Conservation (phyloP, 208 protist species). For the Balamuthia mandrillaris region DNA sequence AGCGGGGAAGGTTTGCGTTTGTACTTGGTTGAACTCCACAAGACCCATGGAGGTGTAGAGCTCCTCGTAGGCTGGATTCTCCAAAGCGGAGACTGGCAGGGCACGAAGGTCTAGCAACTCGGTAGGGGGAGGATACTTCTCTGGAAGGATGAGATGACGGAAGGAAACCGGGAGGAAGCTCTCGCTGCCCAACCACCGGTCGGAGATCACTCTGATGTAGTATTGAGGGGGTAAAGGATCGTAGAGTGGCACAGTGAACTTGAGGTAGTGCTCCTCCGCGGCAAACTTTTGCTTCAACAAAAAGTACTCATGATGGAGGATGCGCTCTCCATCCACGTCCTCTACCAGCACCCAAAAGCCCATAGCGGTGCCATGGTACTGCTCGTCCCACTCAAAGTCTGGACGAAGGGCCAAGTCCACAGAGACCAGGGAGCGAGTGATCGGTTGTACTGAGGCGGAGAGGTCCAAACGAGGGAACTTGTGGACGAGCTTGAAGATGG, state of each 20-base stretch:
- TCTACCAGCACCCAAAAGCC: slow-evolving; percentile 93
- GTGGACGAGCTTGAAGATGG: slow-evolving; percentile 84
- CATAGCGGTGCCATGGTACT: slow-evolving; percentile 82
- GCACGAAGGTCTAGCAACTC: slow-evolving; percentile 85
- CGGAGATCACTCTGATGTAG: slow-evolving; percentile 78
- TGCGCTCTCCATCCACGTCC: slow-evolving; percentile 85
- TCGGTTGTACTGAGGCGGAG: slow-evolving; percentile 87
- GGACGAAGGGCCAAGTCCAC: slow-evolving; percentile 92
- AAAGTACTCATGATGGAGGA: slow-evolving; percentile 96
- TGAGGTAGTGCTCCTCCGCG: slow-evolving; percentile 75
- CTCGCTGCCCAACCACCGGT: slow-evolving; percentile 73
- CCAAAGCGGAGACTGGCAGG: slow-evolving; percentile 64
- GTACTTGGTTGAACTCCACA: slow-evolving; percentile 79
- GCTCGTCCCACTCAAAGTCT: slow-evolving; percentile 91
- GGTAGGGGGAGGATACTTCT: slow-evolving; percentile 75
- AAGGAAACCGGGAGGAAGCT: slow-evolving; percentile 79
- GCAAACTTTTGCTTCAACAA: slow-evolving; percentile 75
- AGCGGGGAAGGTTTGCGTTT: slow-evolving; percentile 77
- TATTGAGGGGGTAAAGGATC: slow-evolving; percentile 87
- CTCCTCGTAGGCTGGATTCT: slow-evolving; percentile 54
- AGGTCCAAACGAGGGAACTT: slow-evolving; percentile 90
- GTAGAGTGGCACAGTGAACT: slow-evolving; percentile 86
- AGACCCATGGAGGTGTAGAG: slow-evolving; percentile 61
- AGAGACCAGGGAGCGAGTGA: slow-evolving; percentile 89
- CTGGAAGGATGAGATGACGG: slow-evolving; percentile 83